A percentile compares a stretch with the other conserved stretches of the same genome.
Evolutionary conservation across 2,329 filamentous ascomycete species (phyloP).

Genomic region (Thelonectria discophora): DNA sequence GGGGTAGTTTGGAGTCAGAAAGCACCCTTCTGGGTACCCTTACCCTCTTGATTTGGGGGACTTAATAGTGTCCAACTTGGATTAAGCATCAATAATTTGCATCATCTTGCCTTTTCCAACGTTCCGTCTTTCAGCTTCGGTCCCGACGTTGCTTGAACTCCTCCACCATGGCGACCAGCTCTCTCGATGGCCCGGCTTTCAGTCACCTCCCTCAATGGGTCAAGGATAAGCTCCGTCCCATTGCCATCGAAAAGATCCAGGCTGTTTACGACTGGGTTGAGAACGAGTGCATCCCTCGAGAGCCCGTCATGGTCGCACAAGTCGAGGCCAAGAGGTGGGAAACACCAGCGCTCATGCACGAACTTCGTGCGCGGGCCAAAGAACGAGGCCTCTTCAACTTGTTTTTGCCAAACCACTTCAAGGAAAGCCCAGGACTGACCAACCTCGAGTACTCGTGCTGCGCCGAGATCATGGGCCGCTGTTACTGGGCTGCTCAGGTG

Average conservation of each 20-base stretch:
- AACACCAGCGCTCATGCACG: constrained; percentile 70
- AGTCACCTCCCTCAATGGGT: constrained; percentile 41
- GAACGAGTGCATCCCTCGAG: constrained; percentile 85
- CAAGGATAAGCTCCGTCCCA: constrained; percentile 38
- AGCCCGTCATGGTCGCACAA: constrained; percentile 78
- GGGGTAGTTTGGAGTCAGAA: constrained; percentile 1
- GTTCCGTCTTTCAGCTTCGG: background rate
- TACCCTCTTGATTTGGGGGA: background rate
- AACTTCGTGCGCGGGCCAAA: constrained; percentile 59
- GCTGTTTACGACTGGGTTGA: constrained; percentile 90
- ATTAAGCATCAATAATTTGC: background rate
- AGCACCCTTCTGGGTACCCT: background rate
- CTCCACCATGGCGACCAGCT: constrained; percentile 14
- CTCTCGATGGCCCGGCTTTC: constrained; percentile 41
- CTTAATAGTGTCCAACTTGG: background rate
- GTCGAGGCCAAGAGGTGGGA: constrained; percentile 79
- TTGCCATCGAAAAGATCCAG: constrained; percentile 80
- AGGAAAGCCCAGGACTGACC: constrained; percentile 87
- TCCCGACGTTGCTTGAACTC: background rate
- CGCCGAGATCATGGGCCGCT: constrained; percentile 90
- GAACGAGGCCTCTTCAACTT: constrained; percentile 91
- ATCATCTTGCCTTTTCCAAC: background rate
- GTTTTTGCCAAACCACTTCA: constrained; percentile 92
- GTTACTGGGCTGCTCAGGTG: constrained; percentile 64
- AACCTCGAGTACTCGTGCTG: constrained; percentile 94